Evolutionary conservation across 73 alveolate genomes (phyloP).

Genomic region (Paramecium sexaurelia): DNA sequence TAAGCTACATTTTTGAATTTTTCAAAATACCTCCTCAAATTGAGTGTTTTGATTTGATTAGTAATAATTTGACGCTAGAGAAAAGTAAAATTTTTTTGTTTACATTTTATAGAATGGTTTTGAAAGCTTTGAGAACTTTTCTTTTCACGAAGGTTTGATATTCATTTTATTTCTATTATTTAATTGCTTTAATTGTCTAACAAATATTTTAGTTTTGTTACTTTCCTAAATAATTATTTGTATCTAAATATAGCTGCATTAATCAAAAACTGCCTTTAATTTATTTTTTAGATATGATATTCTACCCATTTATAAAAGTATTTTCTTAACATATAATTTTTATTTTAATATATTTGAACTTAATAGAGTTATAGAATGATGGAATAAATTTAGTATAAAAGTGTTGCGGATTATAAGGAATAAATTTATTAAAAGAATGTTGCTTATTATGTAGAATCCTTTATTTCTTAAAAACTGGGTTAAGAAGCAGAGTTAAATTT

Average conservation of each 20-base stretch:
- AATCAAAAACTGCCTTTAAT: background rate
- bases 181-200: background rate
- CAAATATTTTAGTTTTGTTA: background rate
- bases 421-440: background rate
- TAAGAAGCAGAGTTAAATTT: background rate
- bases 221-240: background rate
- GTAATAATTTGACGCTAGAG: background rate
- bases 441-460: background rate
- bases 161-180: background rate
- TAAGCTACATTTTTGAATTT: background rate
- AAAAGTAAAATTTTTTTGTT: background rate
- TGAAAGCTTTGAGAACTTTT: background rate
- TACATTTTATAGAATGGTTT: background rate
- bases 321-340: background rate
- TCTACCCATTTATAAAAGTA: slow-evolving; percentile 22
- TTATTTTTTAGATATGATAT: background rate
- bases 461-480: background rate
- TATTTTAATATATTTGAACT: background rate
- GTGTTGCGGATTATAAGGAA: background rate
- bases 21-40: background rate
- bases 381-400: background rate
- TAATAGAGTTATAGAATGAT: background rate
- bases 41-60: background rate
- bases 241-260: slow-evolving; percentile 14
- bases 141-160: background rate